Evolutionary conservation across 345 rosid genomes (phyloP), one percentile per base, ranked within the genome.

Genomic region (Laguncularia racemosa): DNA sequence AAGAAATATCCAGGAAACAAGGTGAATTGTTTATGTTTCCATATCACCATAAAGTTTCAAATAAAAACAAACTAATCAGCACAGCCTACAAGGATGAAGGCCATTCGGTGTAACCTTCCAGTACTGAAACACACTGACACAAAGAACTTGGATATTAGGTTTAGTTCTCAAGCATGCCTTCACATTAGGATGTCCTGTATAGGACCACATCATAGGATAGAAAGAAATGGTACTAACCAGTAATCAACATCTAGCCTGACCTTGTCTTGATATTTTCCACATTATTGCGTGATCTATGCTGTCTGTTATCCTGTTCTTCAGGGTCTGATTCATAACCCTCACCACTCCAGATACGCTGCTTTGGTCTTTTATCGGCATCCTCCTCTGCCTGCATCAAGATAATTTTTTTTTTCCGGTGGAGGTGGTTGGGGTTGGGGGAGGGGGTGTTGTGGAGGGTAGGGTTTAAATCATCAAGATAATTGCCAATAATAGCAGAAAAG

Each of bases 281-380:
- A 50, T 55, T 63, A 65, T 57, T 66, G 21, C 64, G 58, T 62
- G 69, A 76, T 59, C 77, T 73, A 33, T 60, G 71, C 16, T 3
- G 70, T 57, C 76, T 78, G 62, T 74, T 84, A 46, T 76, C 82
- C 65, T 82, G 95, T 28, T 83, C 89, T 33, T 87, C 97, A 49
- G 73, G 78, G 62, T 89, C 99, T 7, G 97, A 89, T 45, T 78
- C 92, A 69, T 82, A 77, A 64, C 64, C 80, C 16, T 79, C 89
- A 62, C 88, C 79, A 74, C 73, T 78, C 97, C 97, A 93, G 62
- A 93, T 87, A 54, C 96, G 95, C 63, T 72, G 96, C 55, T 85
- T 82, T 56, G 84, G 85, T 63, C 83, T 78, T 67, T 53, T 63
- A 66, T 85, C 88, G 80, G 80, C 71, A 47, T 78, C 75, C 69